Conservation (phyloP, 768 basidiomycete species). For the Kwoniella sp. region DNA sequence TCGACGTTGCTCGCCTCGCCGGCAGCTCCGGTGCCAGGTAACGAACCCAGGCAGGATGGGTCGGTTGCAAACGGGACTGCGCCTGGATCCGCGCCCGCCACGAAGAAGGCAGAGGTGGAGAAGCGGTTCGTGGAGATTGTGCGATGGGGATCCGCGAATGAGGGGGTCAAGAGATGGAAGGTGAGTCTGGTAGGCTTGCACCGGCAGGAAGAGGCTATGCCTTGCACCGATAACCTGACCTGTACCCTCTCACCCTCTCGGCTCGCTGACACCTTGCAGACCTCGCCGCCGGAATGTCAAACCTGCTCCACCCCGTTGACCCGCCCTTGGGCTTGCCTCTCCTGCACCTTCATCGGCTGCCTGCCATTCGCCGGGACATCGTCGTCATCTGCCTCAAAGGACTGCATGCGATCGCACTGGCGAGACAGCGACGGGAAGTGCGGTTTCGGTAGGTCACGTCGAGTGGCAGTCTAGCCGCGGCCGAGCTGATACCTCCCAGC, state of each 20-base stretch:
- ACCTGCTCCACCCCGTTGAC: constrained; percentile 19
- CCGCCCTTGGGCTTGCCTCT: constrained; percentile 40
- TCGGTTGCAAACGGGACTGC: not conserved
- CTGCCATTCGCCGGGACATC: constrained; percentile 16
- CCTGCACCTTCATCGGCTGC: constrained; percentile 38
- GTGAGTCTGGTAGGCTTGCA: constrained; percentile 18
- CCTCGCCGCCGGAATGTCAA: constrained; percentile 25
- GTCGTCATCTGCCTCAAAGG: constrained; percentile 16
- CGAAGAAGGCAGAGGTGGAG: constrained; percentile 13
- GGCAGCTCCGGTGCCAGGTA: not conserved
- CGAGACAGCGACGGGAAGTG: constrained; percentile 12
- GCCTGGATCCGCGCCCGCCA: not conserved
- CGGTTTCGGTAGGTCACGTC: constrained; percentile 31
- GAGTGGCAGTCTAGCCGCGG: too few relatives aligned
- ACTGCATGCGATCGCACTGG: constrained; percentile 33
- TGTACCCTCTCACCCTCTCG: too few relatives aligned
- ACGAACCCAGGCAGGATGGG: not conserved
- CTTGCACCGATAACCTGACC: too few relatives aligned
- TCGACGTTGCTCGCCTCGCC: constrained; percentile 3
- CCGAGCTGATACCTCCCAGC: constrained; percentile 54
- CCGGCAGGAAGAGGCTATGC: too few relatives aligned
- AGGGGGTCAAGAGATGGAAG: constrained; percentile 28
- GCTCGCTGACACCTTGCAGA: too few relatives aligned
- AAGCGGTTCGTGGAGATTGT: constrained; percentile 25
- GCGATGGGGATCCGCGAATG: constrained; percentile 22